Evolutionary conservation across 2,329 filamentous ascomycete species (phyloP).

Genomic region (Fusarium heterosporum): DNA sequence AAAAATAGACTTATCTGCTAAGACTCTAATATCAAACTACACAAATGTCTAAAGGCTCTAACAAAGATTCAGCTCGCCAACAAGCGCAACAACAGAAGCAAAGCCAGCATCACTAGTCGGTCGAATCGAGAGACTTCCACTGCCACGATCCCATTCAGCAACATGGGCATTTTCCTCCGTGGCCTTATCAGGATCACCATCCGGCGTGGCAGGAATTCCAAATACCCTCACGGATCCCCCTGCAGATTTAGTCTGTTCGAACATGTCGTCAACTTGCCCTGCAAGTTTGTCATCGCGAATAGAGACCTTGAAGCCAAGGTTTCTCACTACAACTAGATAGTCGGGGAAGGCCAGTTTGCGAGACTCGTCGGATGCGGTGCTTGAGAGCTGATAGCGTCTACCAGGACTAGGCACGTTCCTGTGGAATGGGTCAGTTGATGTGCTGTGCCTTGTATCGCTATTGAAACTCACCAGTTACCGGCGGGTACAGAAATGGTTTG

Average conservation of each 20-base stretch:
- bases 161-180: conserved; percentile 34
- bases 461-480: conserved; percentile 19
- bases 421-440: neutral
- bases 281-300: conserved; percentile 13
- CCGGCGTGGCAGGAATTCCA: conserved; percentile 34
- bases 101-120: conserved; percentile 33
- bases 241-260: conserved; percentile 16
- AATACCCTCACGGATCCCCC: conserved; percentile 31
- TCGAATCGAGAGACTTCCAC: conserved; percentile 14
- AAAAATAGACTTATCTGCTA: neutral
- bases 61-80: conserved; percentile 31
- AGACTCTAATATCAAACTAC: neutral
- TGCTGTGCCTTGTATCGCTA: neutral
- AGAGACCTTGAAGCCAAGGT: conserved; percentile 33
- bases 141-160: conserved; percentile 31
- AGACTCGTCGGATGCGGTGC: conserved; percentile 28
- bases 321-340: conserved; percentile 33
- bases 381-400: conserved; percentile 23
- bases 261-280: conserved; percentile 16
- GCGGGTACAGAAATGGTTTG: conserved; percentile 30
- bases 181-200: conserved; percentile 26
- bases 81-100: conserved; percentile 36
- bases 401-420: conserved; percentile 40
- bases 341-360: conserved; percentile 37
- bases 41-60: neutral